Evolutionary conservation across 768 basidiomycete genomes (phyloP).

Genomic region (Rubroboletus satanas): DNA sequence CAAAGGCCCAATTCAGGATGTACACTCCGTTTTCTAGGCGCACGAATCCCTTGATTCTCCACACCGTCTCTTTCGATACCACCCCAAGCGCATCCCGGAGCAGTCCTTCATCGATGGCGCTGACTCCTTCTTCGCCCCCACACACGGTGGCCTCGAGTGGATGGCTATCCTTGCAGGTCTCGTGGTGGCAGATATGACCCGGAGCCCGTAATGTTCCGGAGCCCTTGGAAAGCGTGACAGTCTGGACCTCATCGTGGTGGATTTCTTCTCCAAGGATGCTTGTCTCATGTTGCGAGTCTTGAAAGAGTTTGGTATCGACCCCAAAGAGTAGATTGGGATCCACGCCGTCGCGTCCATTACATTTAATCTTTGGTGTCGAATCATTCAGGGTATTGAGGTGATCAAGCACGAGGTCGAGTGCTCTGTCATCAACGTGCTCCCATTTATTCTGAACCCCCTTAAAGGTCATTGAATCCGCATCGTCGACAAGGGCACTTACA

Average conservation of each 20-base stretch:
- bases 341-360: slow-evolving; percentile 58
- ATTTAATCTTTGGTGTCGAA: slow-evolving; percentile 78
- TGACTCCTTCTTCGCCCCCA: slow-evolving; percentile 8
- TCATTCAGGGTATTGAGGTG: slow-evolving; percentile 89
- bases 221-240: slow-evolving; percentile 58
- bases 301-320: slow-evolving; percentile 79
- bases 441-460: slow-evolving; percentile 69
- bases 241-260: slow-evolving; percentile 87
- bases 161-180: slow-evolving; percentile 3
- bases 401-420: slow-evolving; percentile 80
- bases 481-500: slow-evolving; percentile 40
- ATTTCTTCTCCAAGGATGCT: slow-evolving; percentile 18
- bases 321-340: slow-evolving; percentile 83
- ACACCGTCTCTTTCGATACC: slow-evolving; percentile 66
- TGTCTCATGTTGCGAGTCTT: slow-evolving; percentile 13
- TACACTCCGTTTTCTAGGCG: slow-evolving; percentile 41
- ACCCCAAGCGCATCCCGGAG: slow-evolving; percentile 46
- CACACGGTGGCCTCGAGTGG: background rate
- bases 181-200: slow-evolving; percentile 20
- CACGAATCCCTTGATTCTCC: slow-evolving; percentile 87
- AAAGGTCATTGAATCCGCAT: slow-evolving; percentile 6
- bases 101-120: slow-evolving; percentile 33
- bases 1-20: slow-evolving; percentile 94
- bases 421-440: slow-evolving; percentile 76
- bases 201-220: slow-evolving; percentile 13